Evolutionary conservation across 2,329 filamentous ascomycete genomes (phyloP), one percentile per base, ranked within the genome.

Genomic region (Clonostachys byssicola): DNA sequence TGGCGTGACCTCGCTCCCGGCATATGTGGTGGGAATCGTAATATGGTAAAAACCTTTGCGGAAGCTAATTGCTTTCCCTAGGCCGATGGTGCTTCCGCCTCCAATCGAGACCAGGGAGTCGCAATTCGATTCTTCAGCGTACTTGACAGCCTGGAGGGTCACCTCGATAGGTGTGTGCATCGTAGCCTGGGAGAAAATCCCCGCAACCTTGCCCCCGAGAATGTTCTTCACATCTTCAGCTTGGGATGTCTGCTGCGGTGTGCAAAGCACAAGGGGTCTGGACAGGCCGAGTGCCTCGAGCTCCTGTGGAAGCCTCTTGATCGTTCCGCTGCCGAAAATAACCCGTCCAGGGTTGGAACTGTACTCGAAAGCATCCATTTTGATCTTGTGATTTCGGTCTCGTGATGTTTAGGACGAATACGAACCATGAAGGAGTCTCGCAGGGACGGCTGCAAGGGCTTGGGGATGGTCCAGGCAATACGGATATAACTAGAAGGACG

Each of bases 1-100:
- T 0, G 81, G 78, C 4, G 82, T 85, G 73, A 86, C 81, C 57
- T 86, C 83, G 50, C 75, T 80, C 5, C 78, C 78, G 6, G 79
- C 74, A 56, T 83, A 83, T 1, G 79, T 81, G 3, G 79, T 83
- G n/a, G 80, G 78, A 43, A 83, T 75, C 49, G 72, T 75, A 45
- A 80, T 69, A 57, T 80, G 76, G 20, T 70, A 71, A 35, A 80
- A 56, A 1, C 74, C 75, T 4, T 75, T 78, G 14, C 75, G 70
- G 50, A 78, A 68, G 51, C 71, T 73, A 49, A 81, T 72, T 3
- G 77, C 78, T 54, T 81, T 81, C 6, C 78, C 77, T 20, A 85
- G 63, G 2, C 81, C 80, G 47, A 78, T 79, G 0, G 80, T 83
- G 55, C 77, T 81, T 40, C 81, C 81, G 42, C 81, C 81, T 12